A percentile compares a stretch with the other conserved stretches of the same genome.
Conservation (phyloP, 73 alveolate species). For the Breviolum minutum region DNA sequence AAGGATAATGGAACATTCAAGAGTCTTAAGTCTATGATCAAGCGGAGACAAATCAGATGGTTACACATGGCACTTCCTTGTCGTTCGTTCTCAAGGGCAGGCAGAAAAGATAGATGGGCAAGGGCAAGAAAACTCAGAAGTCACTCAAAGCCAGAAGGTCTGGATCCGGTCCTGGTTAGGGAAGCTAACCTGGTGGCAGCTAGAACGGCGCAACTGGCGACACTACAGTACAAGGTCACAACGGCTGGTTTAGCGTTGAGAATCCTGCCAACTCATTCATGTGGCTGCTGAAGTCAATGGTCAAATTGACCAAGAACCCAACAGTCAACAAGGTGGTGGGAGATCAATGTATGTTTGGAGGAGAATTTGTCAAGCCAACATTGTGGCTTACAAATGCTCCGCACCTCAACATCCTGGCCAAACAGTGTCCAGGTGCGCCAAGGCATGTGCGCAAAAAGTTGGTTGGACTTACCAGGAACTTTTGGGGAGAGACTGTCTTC, state of each 20-base stretch:
- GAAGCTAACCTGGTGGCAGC: constrained; percentile 3
- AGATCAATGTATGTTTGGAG: neutral
- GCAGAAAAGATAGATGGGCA: neutral
- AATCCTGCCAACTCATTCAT: neutral
- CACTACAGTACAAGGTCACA: neutral
- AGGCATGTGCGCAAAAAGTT: neutral
- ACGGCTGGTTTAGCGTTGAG: constrained; percentile 6
- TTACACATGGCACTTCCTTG: neutral
- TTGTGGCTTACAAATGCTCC: constrained; percentile 14
- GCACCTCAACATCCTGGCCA: neutral
- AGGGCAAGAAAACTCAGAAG: neutral
- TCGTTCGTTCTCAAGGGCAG: neutral
- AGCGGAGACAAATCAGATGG: neutral
- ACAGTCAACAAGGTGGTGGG: neutral
- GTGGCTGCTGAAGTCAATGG: neutral
- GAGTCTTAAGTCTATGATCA: neutral
- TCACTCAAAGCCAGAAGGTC: neutral
- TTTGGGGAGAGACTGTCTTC: neutral
- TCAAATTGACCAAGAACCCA: neutral
- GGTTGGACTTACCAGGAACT: neutral
- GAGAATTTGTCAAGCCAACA: neutral
- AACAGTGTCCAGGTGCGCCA: neutral
- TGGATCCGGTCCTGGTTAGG: neutral
- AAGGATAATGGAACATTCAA: neutral
- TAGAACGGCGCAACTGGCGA: neutral